These are phyloP conservation scores for Lipomyces starkeyi DNA, from an alignment of 805 yeast genomes.

Conservation along the genomic window DNA sequence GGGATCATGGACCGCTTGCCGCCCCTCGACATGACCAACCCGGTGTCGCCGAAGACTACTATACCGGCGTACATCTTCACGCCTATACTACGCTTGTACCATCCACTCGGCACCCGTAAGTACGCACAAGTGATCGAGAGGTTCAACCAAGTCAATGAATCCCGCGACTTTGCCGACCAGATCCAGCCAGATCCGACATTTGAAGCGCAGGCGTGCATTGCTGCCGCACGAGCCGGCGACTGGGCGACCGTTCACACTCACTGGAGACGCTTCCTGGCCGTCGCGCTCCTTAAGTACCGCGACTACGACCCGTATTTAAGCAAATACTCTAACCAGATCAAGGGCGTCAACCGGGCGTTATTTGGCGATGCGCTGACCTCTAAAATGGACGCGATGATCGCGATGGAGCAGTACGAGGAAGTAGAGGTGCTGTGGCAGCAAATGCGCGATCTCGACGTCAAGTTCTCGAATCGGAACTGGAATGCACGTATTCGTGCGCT, in stretches of 20 bases:
- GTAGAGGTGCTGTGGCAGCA: constrained; percentile 15
- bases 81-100: constrained; percentile 12
- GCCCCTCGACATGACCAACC: constrained; percentile 22
- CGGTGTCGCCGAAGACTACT: constrained; percentile 18
- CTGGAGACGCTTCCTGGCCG: constrained; percentile 19
- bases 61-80: constrained; percentile 29
- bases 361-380: constrained; percentile 15
- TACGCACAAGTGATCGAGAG: constrained; percentile 11
- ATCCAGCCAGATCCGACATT: constrained; percentile 15
- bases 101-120: constrained; percentile 5
- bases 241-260: constrained; percentile 15
- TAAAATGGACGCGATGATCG: constrained; percentile 14
- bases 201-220: constrained; percentile 19
- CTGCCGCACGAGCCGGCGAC: constrained; percentile 13
- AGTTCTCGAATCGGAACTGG: constrained; percentile 15
- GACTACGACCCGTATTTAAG: constrained; percentile 12
- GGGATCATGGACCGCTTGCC: constrained; percentile 14
- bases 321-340: constrained; percentile 4
- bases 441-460: constrained; percentile 5
- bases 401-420: background rate
- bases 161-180: constrained; percentile 5
- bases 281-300: background rate
- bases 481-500: constrained; percentile 21
- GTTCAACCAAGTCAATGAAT: constrained; percentile 7
- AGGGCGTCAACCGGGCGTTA: constrained; percentile 1